These are phyloP conservation scores for Cercospora sojina DNA, from an alignment of 2,329 filamentous ascomycete genomes.

Conservation along the genomic window DNA sequence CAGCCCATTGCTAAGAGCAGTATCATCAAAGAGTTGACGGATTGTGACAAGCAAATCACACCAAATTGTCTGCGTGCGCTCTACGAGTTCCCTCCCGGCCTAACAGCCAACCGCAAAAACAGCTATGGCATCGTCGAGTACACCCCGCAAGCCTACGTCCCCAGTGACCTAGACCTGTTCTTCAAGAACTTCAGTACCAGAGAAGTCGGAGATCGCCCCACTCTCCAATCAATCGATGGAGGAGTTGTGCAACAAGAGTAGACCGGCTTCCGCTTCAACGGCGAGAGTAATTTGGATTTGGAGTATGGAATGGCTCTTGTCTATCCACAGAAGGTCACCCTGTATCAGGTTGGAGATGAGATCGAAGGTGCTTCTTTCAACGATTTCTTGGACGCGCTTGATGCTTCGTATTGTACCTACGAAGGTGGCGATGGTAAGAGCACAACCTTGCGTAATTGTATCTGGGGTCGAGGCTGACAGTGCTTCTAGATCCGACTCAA, in stretches of 20 bases:
- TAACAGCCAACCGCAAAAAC: constrained; percentile 39
- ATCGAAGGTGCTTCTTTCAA: constrained; percentile 35
- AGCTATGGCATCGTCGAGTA: constrained; percentile 49
- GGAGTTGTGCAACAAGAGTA: constrained; percentile 25
- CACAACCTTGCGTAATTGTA: constrained; percentile 10
- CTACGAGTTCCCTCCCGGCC: constrained; percentile 43
- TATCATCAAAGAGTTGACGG: constrained; percentile 12
- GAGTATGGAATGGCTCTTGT: constrained; percentile 56
- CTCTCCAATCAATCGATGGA: constrained; percentile 31
- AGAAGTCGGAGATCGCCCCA: constrained; percentile 27
- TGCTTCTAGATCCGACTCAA: constrained; percentile 5
- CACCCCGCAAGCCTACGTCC: constrained; percentile 43
- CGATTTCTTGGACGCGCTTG: constrained; percentile 48
- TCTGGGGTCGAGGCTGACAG: background rate
- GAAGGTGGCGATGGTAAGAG: constrained; percentile 34
- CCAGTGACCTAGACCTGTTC: constrained; percentile 45
- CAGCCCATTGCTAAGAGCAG: constrained; percentile 17
- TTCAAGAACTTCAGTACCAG: constrained; percentile 19
- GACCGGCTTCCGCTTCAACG: constrained; percentile 39
- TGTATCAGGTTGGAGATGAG: constrained; percentile 49
- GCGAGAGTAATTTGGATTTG: constrained; percentile 57
- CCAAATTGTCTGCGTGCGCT: constrained; percentile 46
- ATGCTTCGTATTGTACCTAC: constrained; percentile 43
- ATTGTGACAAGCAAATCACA: constrained; percentile 36
- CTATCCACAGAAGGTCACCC: constrained; percentile 48